Evolutionary conservation across 495 filamentous ascomycete species (phyloP), one percentile per base, ranked within the genome.

Genomic region (Trypethelium eluteriae): DNA sequence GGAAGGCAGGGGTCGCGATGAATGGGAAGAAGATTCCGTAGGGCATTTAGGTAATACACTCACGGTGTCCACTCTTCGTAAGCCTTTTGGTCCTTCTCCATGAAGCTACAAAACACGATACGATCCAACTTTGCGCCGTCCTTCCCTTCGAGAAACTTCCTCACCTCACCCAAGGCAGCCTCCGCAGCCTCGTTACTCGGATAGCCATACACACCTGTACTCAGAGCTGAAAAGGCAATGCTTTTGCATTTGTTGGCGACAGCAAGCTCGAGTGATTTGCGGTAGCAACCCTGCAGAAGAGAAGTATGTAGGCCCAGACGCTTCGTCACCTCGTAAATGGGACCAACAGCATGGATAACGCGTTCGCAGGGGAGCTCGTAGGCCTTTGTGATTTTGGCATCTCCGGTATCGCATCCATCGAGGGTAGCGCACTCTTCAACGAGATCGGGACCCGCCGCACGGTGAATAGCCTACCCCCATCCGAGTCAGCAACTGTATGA

Each of bases 261-360:
- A 2, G 91, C 91, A 18, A 92, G 73, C 72, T 92, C 78, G 65
- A 98, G 75, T 68, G 86, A 87, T n/a, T 77, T 84, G 12, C 80
- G 79, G 74, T 98, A 98, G 77, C 92, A 96, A 14, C 83, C 77
- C 62, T 78, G 76, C 49, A 96, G 80, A 59, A 86, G 72, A 38
- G 64, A 59, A 66, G 82, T 83, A 25, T 82, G 81, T 14, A 70
- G 68, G 2, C 73, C 77, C 11, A 78, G 70, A 2, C 76, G 69
- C 34, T 73, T 64, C 1, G 70, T 69, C 2, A 63, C 66, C 44
- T 76, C 74, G 77, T 95, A 98, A n/a, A 95, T 75, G 2, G 93
- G 93, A 0, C 94, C 94, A 2, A 97, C 94, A 46, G 94, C 82
- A 73, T 97, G 94, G 63, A 98, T 95, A 32, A 98, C 83, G 64